Evolutionary conservation across 495 filamentous ascomycete genomes (phyloP).

Genomic region (Podospora sp.): DNA sequence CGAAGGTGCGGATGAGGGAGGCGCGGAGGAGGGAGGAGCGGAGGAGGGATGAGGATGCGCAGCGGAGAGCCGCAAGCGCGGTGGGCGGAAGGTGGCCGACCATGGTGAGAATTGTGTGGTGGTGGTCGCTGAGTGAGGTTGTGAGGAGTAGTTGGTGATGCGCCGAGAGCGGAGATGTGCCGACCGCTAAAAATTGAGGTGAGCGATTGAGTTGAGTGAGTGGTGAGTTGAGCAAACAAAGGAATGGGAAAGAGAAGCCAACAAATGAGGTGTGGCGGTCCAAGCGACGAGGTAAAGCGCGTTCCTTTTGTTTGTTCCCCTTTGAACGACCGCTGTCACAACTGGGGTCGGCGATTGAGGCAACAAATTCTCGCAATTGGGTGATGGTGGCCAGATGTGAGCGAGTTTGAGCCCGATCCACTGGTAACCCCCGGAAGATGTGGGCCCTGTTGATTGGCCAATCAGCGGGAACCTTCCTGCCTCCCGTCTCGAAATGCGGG

Average conservation of each 20-base stretch:
- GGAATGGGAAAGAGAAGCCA: background rate
- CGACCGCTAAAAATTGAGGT: background rate
- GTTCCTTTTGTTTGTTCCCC: background rate
- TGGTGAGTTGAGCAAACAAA: background rate
- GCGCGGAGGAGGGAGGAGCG: slow-evolving; percentile 15
- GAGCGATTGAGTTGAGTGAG: too few relatives aligned
- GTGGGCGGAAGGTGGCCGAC: background rate
- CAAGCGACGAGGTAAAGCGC: background rate
- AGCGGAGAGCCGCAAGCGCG: slow-evolving; percentile 4
- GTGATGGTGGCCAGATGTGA: background rate
- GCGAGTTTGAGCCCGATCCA: background rate
- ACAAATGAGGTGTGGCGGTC: background rate
- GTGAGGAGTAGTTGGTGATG: background rate
- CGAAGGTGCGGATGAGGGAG: slow-evolving; percentile 27
- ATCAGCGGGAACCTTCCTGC: background rate
- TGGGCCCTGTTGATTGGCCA: too few relatives aligned
- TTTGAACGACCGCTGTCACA: background rate
- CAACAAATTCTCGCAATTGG: background rate
- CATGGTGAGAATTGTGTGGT: background rate
- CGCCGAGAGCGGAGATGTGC: background rate
- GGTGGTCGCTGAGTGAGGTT: background rate
- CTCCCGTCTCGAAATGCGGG: too few relatives aligned
- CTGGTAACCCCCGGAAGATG: too few relatives aligned
- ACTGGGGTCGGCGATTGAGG: background rate
- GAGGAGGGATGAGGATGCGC: background rate